These are phyloP conservation scores for Stagonosporopsis tanaceti DNA, from an alignment of 2,329 filamentous ascomycete species.

Conservation along the genomic window DNA sequence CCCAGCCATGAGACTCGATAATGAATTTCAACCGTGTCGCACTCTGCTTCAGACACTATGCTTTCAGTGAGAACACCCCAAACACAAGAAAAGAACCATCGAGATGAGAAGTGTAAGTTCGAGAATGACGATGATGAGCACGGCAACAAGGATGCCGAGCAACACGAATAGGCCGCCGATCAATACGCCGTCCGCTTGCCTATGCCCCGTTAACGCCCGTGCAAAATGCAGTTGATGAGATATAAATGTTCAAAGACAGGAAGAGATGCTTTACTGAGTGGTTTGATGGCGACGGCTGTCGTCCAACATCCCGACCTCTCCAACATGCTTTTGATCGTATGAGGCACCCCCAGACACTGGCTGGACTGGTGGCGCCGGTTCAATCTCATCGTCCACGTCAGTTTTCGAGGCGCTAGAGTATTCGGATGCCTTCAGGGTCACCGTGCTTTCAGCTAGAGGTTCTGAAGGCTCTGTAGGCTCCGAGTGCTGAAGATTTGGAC, in stretches of 20 bases:
- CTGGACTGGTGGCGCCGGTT: conserved; percentile 35
- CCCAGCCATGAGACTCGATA: background rate
- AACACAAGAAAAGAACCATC: conserved; percentile 5
- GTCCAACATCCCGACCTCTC: conserved; percentile 42
- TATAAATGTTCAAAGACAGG: background rate
- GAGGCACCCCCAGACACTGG: conserved; percentile 27
- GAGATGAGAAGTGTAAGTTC: conserved; percentile 14
- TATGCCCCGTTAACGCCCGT: conserved; percentile 25
- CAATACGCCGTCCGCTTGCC: conserved; percentile 13
- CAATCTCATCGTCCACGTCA: conserved; percentile 38
- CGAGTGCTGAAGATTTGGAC: background rate
- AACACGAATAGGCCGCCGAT: conserved; percentile 15
- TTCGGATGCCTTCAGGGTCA: conserved; percentile 38
- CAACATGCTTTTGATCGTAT: conserved; percentile 47
- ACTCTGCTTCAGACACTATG: background rate
- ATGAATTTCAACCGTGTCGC: background rate
- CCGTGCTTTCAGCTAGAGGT: conserved; percentile 31
- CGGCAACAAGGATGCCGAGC: conserved; percentile 7
- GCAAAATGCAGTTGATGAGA: conserved; percentile 8
- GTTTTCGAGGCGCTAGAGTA: conserved; percentile 9
- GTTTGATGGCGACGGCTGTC: conserved; percentile 33
- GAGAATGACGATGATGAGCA: conserved; percentile 8
- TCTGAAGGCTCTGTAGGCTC: conserved; percentile 8
- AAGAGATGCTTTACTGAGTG: conserved; percentile 35
- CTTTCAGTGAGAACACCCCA: background rate